A percentile compares a stretch with the other conserved stretches of the same genome.
phyloP scores from a whole-genome alignment of 2,329 filamentous ascomycete species.

The Rasamsonia emersonii region DNA sequence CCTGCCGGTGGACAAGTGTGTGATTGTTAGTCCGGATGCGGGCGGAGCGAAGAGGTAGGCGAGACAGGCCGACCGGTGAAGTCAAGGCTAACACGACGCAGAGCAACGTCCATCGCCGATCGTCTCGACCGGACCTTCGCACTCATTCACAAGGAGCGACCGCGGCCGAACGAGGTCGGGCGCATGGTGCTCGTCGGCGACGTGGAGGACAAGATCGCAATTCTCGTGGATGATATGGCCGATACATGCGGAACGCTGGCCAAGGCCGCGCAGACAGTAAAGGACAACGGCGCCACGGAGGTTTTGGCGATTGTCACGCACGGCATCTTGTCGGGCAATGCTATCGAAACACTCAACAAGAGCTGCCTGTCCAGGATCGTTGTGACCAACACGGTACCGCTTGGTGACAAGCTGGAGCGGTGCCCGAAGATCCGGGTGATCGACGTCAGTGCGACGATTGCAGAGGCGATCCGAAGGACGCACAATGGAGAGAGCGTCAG shows the following conservation, averaged over 20 bases:
- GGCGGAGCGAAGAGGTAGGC: slow-evolving; percentile 78
- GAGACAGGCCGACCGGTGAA: too few relatives aligned
- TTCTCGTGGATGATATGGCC: slow-evolving; percentile 96
- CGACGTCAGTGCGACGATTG: slow-evolving; percentile 72
- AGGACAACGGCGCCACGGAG: slow-evolving; percentile 74
- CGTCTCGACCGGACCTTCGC: slow-evolving; percentile 83
- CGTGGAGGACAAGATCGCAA: slow-evolving; percentile 81
- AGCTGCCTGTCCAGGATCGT: slow-evolving; percentile 70
- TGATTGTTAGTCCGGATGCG: slow-evolving; percentile 91
- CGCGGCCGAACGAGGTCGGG: slow-evolving; percentile 81
- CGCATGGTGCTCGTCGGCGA: slow-evolving; percentile 95
- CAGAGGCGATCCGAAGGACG: slow-evolving; percentile 12
- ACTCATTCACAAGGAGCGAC: slow-evolving; percentile 92
- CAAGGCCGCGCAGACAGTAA: slow-evolving; percentile 84
- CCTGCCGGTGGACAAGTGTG: slow-evolving; percentile 68
- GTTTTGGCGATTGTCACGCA: slow-evolving; percentile 95
- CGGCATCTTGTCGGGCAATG: slow-evolving; percentile 78
- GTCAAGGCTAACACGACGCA: too few relatives aligned
- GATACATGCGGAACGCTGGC: slow-evolving; percentile 83
- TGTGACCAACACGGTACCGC: slow-evolving; percentile 79
- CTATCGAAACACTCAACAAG: slow-evolving; percentile 75
- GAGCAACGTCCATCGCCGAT: slow-evolving; percentile 85
- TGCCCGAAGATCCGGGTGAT: slow-evolving; percentile 81
- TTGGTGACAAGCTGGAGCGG: slow-evolving; percentile 67
- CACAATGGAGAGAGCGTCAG: slow-evolving; percentile 8